Base-by-base conservation (phyloP, 441 rosid species). In the Populus hybrid region DNA sequence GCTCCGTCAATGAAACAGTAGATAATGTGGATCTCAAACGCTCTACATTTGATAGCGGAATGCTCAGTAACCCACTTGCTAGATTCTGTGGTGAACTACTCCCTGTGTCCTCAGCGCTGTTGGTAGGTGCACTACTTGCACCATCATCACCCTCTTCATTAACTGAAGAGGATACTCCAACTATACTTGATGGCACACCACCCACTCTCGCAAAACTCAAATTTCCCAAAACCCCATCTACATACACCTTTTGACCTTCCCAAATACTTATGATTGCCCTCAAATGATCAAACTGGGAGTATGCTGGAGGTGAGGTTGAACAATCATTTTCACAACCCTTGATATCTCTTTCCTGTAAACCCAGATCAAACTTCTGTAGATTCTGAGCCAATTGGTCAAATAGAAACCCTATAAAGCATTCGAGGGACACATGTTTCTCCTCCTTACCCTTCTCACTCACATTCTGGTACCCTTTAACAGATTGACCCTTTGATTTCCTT, bases 1-100 rank as follows among this genome's bases (percentile, higher is more conserved):
- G 87, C 79, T 95, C 99, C 1, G 94, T 77, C 79, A 95, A 81
- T 2, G 97, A 90, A 81, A 94, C 91, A 7, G 97, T 88, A 53
- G 98, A 94, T 61, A 96, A 81, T 8, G 97, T 92, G 38, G 97
- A 87, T 82, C 84, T 89, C 82, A 96, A 80, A 67, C 97, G 95
- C 92, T 96, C 99, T 61, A 96, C 98, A 75, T 96, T 96, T 16
- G 98, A 91, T 75, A 94, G 77, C 68, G 98, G 99, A 81, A 93
- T 91, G 83, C 94, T 91, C 65, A 93, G 84, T 67, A 94, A 68
- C 31, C 97, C 97, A 83, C 90, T 77, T 1, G 97, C 95, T 77
- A 91, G 74, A 82, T 89, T 93, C 84, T 93, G 98, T 7, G 90
- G 86, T 16, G 90, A 80, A 83, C 76, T 88, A 75, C 80, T 85